Evolutionary conservation across 257 asterid species (phyloP).

Genomic region (Solanum clarkiae): DNA sequence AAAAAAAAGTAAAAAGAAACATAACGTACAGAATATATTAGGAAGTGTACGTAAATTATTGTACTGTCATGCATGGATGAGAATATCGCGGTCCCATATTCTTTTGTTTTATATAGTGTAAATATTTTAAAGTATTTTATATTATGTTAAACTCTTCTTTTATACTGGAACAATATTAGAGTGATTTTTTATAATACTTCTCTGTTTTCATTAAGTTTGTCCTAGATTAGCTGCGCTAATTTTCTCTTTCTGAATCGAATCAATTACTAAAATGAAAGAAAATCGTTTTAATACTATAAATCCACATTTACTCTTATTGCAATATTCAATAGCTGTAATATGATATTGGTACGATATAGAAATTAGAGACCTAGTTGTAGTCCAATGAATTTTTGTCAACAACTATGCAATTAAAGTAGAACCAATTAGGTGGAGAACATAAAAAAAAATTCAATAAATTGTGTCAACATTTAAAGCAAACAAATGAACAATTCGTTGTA

Average conservation of each 20-base stretch:
- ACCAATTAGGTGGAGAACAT: accelerated
- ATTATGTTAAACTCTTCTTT: no score
- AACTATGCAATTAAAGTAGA: background rate
- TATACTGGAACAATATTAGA: background rate
- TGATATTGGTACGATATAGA: background rate
- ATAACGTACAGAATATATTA: background rate
- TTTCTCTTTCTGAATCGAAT: background rate
- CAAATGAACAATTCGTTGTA: background rate
- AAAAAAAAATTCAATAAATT: background rate
- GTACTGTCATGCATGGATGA: background rate
- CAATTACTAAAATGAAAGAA: background rate
- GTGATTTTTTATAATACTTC: background rate
- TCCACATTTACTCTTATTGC: background rate
- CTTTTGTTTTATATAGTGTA: background rate
- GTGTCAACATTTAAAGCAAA: background rate
- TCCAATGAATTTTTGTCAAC: background rate
- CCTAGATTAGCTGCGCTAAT: background rate
- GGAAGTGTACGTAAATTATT: background rate
- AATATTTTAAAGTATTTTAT: background rate
- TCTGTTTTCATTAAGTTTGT: background rate
- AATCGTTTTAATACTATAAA: background rate
- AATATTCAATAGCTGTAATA: background rate
- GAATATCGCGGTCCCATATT: background rate
- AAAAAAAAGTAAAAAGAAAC: background rate
- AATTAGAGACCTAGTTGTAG: background rate